Conservation (phyloP, 1,139 yeast species). For the Pneumocystis sp. region DNA sequence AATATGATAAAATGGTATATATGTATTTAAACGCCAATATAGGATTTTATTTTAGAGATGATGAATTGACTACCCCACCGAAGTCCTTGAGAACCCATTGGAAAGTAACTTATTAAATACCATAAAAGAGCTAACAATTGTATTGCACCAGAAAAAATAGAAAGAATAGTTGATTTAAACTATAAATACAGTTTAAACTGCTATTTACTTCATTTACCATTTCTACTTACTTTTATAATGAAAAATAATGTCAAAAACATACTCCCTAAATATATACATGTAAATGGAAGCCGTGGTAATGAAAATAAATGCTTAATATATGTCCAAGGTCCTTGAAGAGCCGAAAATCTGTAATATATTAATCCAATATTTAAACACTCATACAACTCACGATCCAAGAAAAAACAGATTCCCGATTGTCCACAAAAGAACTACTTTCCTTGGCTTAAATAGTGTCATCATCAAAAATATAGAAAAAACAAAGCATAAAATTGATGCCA, state of each 20-base stretch:
- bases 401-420: neutral
- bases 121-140: constrained; percentile 77
- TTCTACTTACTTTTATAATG: neutral
- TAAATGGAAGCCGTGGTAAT: neutral
- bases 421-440: neutral
- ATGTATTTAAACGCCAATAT: neutral
- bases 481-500: neutral
- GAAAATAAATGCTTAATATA: neutral
- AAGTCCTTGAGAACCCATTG: constrained; percentile 23
- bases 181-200: neutral
- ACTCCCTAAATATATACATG: neutral
- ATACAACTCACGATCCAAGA: neutral
- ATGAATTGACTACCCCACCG: neutral
- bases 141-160: constrained; percentile 57
- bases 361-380: neutral
- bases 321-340: neutral
- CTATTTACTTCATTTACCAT: neutral
- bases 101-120: constrained; percentile 84
- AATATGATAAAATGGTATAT: no score
- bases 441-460: neutral
- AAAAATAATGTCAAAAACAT: neutral
- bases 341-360: neutral
- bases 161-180: constrained; percentile 38
- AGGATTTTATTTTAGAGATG: neutral
- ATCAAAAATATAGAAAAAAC: neutral